Base-by-base conservation (phyloP, 805 yeast genomes). In the Wickerhamomyces bovis region DNA sequence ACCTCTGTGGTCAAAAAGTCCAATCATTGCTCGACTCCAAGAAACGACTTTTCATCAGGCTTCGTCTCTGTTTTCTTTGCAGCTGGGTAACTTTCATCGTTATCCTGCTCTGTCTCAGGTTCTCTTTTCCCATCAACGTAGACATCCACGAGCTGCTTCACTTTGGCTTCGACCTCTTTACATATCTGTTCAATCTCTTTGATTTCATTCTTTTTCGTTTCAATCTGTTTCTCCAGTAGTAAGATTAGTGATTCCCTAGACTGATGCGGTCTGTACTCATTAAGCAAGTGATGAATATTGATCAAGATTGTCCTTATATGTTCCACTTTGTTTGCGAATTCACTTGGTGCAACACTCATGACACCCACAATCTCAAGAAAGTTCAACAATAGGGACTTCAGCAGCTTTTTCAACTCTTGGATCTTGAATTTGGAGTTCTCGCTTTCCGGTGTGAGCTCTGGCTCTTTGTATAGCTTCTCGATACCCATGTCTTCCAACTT, bases 261-360 rank as follows among this genome's bases (percentile, higher is more conserved):
- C 62, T 94, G 99, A 65, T 94, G 98, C 3, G 97, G 94, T 50
- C 99, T 73, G 65, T 94, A 94, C 44, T 90, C 89, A 63, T 94
- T 94, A 48, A 94, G 68, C 33, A 94, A 69, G 63, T 94, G 98
- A 62, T 94, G 97, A 53, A 94, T 81, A 60, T 94, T 94, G 60
- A 92, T 84, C 44, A 94, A 69, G 11, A 92, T 80, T 13, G 84
- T 75, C 52, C 95, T 78, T 35, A 94, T 78, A 53, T 88, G 80
- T 53, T 89, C 96, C 23, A 89, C 78, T 56, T 88, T 85, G 6
- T 66, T 63, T 2, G 75, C 75, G 52, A 74, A 79, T 49, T 77
- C 69, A 20, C 76, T 75, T 1, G 99, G 97, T 49, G 85, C 80
- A 11, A 81, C 75, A 5, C 86, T 73, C 64, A 90, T 72, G 8